Conservation (phyloP, 495 filamentous ascomycete genomes). For the Diplogelasinospora grovesii region DNA sequence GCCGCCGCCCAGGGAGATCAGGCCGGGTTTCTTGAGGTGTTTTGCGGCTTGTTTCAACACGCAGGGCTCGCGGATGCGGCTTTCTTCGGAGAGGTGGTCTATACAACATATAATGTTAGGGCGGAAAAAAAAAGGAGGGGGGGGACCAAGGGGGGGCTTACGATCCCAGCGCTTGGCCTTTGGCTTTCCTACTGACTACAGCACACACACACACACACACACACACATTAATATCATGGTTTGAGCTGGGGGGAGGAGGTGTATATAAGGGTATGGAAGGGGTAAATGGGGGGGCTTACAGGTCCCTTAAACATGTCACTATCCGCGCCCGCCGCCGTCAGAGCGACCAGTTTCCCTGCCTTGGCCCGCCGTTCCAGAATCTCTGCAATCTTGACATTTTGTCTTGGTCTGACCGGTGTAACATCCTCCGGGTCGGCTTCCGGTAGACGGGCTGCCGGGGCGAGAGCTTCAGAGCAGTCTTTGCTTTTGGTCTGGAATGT, state of each 20-base stretch:
- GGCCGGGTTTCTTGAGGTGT: conserved; percentile 61
- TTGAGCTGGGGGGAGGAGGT: not conserved
- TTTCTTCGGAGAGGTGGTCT: conserved; percentile 53
- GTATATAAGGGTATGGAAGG: conserved; percentile 4
- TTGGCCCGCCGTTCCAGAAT: conserved; percentile 64
- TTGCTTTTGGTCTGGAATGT: no score
- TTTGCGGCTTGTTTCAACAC: conserved; percentile 70
- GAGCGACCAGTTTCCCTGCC: conserved; percentile 58
- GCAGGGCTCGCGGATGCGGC: conserved; percentile 49
- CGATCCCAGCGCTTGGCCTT: conserved; percentile 80
- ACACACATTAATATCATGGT: no score
- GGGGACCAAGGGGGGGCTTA: conserved; percentile 56
- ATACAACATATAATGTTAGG: not conserved
- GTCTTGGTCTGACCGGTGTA: no score
- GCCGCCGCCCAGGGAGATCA: conserved; percentile 87
- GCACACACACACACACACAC: not conserved
- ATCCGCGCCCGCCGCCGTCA: conserved; percentile 68
- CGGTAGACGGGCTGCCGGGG: no score
- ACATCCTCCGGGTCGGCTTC: no score
- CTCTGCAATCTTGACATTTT: conserved; percentile 58
- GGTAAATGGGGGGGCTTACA: no score
- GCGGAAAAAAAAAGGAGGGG: not conserved
- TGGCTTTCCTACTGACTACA: conserved; percentile 53
- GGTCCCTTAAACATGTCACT: conserved; percentile 81
- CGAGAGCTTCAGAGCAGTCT: no score